Evolutionary conservation across 352 stramenopile genomes (phyloP).

Genomic region (Blastocystis sp.): DNA sequence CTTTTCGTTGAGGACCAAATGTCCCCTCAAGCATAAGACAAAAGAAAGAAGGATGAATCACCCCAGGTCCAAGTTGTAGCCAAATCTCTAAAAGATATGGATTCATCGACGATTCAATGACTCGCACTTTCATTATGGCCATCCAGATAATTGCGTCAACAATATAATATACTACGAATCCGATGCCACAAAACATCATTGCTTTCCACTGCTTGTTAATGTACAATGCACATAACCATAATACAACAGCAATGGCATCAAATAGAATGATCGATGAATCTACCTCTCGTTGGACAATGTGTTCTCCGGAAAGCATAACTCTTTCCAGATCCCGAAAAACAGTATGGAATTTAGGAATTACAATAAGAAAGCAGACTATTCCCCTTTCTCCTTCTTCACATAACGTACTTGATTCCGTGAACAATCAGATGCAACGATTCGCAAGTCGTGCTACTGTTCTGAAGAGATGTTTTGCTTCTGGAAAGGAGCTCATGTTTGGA

Average conservation of each 20-base stretch:
- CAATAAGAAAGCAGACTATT: not conserved
- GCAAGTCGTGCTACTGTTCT: constrained; percentile 1
- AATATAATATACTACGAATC: constrained; percentile 55
- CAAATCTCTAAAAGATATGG: constrained; percentile 47
- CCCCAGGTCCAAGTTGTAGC: constrained; percentile 50
- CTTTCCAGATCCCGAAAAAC: not conserved
- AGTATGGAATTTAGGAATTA: not conserved
- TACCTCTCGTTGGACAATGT: constrained; percentile 29
- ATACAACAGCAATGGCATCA: constrained; percentile 7
- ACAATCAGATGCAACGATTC: not conserved
- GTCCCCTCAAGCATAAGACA: constrained; percentile 59
- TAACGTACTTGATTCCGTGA: not conserved
- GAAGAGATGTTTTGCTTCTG: constrained; percentile 65
- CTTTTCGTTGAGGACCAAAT: constrained; percentile 14
- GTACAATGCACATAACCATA: constrained; percentile 25
- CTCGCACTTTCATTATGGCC: not conserved
- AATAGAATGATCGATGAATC: constrained; percentile 16
- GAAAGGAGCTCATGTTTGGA: constrained; percentile 98
- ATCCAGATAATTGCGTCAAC: constrained; percentile 56
- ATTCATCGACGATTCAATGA: not conserved
- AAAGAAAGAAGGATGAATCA: constrained; percentile 60
- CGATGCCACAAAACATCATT: not conserved
- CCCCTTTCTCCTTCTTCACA: not conserved
- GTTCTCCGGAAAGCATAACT: not conserved
- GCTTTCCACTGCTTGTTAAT: constrained; percentile 46